Percentiles rank a stretch among this genome's conserved stretches.
These are phyloP conservation scores for Apostasia shenzhenica DNA, from an alignment of 106 monocot genomes.

Conservation along the genomic window DNA sequence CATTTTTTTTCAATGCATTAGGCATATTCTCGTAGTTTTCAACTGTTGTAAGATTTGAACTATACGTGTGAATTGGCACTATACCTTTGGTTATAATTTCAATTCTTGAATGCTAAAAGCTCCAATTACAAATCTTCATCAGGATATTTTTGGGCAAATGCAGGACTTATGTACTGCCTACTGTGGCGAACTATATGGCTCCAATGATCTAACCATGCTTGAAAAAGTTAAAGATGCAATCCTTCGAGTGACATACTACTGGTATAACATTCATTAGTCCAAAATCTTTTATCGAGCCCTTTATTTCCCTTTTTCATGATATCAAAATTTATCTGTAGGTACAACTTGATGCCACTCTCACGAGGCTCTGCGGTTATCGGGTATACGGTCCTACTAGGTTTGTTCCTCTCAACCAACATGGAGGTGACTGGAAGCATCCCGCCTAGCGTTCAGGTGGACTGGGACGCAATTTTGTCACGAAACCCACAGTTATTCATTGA, in stretches of 20 bases:
- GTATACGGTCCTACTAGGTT: conserved; percentile 64
- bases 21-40: no score
- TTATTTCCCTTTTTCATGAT: not conserved
- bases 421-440: conserved; percentile 72
- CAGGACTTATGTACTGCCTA: conserved; percentile 69
- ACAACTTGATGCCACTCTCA: conserved; percentile 91
- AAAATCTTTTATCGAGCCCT: not conserved
- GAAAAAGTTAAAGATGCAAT: conserved; percentile 59
- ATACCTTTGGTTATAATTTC: no score
- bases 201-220: conserved; percentile 43
- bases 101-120: no score
- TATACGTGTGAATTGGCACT: no score
- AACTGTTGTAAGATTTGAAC: no score
- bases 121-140: no score
- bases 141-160: not conserved
- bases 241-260: conserved; percentile 84
- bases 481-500: conserved; percentile 51
- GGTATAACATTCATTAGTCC: conserved; percentile 29
- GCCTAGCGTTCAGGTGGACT: conserved; percentile 69
- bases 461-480: conserved; percentile 83
- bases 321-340: conserved; percentile 37
- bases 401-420: conserved; percentile 84
- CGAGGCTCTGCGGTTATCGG: conserved; percentile 83
- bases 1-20: no score
- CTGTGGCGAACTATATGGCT: conserved; percentile 56